Conservation (phyloP, 257 asterid genomes). For the Capsicum pubescens region DNA sequence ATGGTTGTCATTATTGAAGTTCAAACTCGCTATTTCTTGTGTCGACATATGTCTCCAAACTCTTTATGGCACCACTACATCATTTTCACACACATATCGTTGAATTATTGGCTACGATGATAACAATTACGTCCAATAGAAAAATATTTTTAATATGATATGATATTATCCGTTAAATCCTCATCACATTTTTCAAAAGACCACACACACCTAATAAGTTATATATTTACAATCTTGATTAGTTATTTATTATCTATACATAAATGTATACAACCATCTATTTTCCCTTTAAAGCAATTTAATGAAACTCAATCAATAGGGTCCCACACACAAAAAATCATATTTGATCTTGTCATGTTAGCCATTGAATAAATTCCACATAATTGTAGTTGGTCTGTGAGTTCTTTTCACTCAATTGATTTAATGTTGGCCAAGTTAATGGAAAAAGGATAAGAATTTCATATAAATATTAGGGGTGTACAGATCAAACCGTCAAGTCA, state of each 20-base stretch:
- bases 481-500: too few relatives aligned
- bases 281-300: not conserved
- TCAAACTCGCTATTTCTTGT: too few relatives aligned
- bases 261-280: not conserved
- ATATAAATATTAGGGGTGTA: not conserved
- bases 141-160: not conserved
- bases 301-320: not conserved
- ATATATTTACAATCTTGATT: not conserved
- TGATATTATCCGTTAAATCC: not conserved
- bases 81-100: not conserved
- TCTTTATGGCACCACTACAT: too few relatives aligned
- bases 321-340: not conserved
- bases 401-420: not conserved
- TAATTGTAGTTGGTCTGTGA: not conserved
- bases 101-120: too few relatives aligned
- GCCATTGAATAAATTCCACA: constrained; percentile 25
- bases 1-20: too few relatives aligned
- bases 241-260: not conserved
- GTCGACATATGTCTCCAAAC: too few relatives aligned
- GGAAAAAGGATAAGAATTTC: constrained; percentile 33
- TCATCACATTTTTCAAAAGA: not conserved
- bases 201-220: not conserved
- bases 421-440: constrained; percentile 38
- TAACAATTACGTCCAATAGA: not conserved
- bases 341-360: not conserved